Evolutionary conservation across 305 asterid species (phyloP).

Genomic region (Plantago lanceolata): DNA sequence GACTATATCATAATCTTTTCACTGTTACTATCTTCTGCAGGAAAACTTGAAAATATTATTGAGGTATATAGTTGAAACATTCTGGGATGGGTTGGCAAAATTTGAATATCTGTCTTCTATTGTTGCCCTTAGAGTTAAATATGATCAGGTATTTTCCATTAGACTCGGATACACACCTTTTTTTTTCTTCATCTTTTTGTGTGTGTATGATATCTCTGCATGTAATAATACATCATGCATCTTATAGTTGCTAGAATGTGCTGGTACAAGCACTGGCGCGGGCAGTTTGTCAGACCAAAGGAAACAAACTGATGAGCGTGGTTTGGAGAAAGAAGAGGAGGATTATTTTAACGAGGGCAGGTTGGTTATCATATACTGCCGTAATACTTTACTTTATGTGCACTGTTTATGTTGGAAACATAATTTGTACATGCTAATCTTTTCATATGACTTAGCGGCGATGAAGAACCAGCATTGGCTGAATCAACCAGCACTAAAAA

Average conservation of each 20-base stretch:
- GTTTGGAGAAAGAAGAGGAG: conserved; percentile 93
- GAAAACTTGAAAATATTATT: conserved; percentile 78
- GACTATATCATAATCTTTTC: not conserved
- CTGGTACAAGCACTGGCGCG: conserved; percentile 41
- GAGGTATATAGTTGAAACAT: conserved; percentile 73
- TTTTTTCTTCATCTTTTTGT: conserved; percentile 10
- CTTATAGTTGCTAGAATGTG: conserved; percentile 59
- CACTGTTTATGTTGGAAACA: not conserved
- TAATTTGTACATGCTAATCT: too few relatives aligned
- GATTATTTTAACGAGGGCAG: conserved; percentile 90
- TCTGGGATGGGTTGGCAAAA: conserved; percentile 77
- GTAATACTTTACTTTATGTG: conserved; percentile 5
- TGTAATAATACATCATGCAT: conserved; percentile 22
- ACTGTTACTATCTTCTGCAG: conserved; percentile 46
- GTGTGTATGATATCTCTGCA: not conserved
- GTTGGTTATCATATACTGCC: conserved; percentile 33
- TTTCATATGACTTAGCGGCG: conserved; percentile 43
- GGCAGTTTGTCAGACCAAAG: conserved; percentile 50
- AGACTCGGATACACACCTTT: not conserved
- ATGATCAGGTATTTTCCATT: conserved; percentile 68
- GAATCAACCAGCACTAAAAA: conserved; percentile 37
- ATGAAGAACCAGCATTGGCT: conserved; percentile 87
- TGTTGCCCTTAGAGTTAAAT: conserved; percentile 73
- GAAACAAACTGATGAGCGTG: conserved; percentile 81
- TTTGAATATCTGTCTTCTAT: conserved; percentile 68